These are phyloP conservation scores for Alternaria angustiovoidea DNA, from an alignment of 2,329 filamentous ascomycete genomes.

Conservation along the genomic window DNA sequence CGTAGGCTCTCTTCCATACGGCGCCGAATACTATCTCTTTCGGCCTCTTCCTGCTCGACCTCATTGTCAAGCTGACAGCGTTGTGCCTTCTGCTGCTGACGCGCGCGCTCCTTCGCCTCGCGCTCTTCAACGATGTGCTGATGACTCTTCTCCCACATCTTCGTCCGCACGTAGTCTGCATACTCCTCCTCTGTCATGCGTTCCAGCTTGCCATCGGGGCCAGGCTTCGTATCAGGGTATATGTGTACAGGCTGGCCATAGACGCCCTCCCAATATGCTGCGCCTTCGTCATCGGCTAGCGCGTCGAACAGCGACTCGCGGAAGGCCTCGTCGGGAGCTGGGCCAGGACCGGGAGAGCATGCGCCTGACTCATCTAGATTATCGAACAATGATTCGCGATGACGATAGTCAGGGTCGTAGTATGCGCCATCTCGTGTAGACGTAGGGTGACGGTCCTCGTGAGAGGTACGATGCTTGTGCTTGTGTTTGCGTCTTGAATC, in stretches of 20 bases:
- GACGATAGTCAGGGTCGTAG: conserved; percentile 39
- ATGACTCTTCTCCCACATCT: conserved; percentile 97
- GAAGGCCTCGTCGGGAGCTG: conserved; percentile 76
- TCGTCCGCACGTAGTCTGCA: conserved; percentile 79
- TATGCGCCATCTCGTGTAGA: conserved; percentile 42
- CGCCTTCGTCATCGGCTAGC: conserved; percentile 95
- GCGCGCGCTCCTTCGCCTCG: conserved; percentile 62
- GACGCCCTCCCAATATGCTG: conserved; percentile 93
- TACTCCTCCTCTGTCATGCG: conserved; percentile 95
- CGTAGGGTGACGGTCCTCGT: conserved; percentile 31
- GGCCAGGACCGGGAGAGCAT: conserved; percentile 29
- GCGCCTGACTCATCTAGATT: conserved; percentile 45
- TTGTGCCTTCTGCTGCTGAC: conserved; percentile 56
- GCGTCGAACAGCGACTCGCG: conserved; percentile 95
- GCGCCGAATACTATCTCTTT: conserved; percentile 59
- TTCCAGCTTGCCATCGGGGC: conserved; percentile 68
- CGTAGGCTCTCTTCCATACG: conserved; percentile 75
- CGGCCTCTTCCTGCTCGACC: conserved; percentile 54
- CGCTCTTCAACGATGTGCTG: conserved; percentile 82
- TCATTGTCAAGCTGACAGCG: conserved; percentile 52
- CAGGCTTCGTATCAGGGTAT: conserved; percentile 69
- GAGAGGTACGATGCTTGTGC: conserved; percentile 24
- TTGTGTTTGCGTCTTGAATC: conserved; percentile 31
- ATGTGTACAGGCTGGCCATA: conserved; percentile 94
- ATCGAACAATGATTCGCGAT: conserved; percentile 46